Base-by-base conservation (phyloP, 306 rosid genomes). In the Cicer judaicum region DNA sequence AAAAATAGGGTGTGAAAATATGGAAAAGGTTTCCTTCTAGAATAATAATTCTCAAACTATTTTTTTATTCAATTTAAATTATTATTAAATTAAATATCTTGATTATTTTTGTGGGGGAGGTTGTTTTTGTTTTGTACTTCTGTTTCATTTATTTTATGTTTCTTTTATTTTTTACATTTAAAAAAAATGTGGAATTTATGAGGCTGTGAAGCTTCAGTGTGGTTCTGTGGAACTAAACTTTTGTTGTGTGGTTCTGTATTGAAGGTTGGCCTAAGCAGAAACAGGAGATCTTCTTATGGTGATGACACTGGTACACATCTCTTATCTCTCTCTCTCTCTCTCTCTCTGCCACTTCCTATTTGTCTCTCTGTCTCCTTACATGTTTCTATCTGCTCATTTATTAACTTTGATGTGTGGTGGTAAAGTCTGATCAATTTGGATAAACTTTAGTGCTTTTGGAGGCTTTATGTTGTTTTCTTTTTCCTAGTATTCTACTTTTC, bases 161-260 rank as follows among this genome's bases (percentile, higher is more conserved):
- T 68, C 61, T 36, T 48, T n/a, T 74, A 46, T 59, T 70, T 16
- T 80, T 48, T 72, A 46, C 10, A 42, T 59, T 13, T 54, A 1
- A 24, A 8, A 14, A 15, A 29, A 74, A 64, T 44, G 7, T 78
- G 80, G 75, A 81, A 83, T 87, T 89, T 89, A 64, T 88, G 85
- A 87, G 94, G 93, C 70, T 79, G 89, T 84, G 84, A 47, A 78
- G 92, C 72, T 72, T 82, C 83, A 44, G 29, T 64, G 84, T 72
- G 49, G 15, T 38, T 24, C 29, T 71, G 18, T 75, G 84, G 64
- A 60, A 64, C 83, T 68, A 42, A 55, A 79, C 68, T 78, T 85
- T 80, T 75, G 73, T 78, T 82, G 89, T 91, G 83, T 86, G 96
- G 89, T 81, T 88, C 87, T 78, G 83, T 83, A 65, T 80, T 79